phyloP scores from a whole-genome alignment of 768 basidiomycete genomes.

The Phylloporus scabripes region DNA sequence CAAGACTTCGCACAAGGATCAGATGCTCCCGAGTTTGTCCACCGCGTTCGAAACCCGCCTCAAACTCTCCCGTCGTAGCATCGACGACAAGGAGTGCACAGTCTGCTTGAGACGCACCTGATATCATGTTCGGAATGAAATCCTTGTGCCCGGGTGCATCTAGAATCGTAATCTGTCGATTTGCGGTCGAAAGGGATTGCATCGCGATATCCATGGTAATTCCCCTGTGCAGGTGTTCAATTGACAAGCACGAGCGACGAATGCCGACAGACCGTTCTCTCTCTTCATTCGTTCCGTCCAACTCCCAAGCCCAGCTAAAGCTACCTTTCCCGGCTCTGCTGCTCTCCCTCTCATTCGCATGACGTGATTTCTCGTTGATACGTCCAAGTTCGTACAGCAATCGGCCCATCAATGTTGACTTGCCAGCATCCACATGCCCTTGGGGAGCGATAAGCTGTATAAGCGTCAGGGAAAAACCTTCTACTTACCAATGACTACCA shows the following conservation, averaged over 20 bases:
- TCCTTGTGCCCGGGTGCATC: slow-evolving; percentile 98
- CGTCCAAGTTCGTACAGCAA: slow-evolving; percentile 88
- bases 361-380: slow-evolving; percentile 77
- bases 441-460: slow-evolving; percentile 10
- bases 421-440: slow-evolving; percentile 99
- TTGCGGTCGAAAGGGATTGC: slow-evolving; percentile 67
- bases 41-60: slow-evolving; percentile 89
- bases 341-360: slow-evolving; percentile 85
- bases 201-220: slow-evolving; percentile 97
- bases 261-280: slow-evolving; percentile 65
- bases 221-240: slow-evolving; percentile 50
- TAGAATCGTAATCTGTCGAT: slow-evolving; percentile 83
- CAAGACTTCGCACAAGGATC: slow-evolving; percentile 84
- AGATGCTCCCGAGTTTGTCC: slow-evolving; percentile 97
- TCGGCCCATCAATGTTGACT: slow-evolving; percentile 96
- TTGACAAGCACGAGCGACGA: slow-evolving; percentile 1
- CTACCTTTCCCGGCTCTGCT: slow-evolving; percentile 88
- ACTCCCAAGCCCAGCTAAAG: slow-evolving; percentile 97
- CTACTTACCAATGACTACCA: slow-evolving; percentile 84
- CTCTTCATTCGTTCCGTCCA: slow-evolving; percentile 92
- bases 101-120: slow-evolving; percentile 95
- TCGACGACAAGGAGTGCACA: slow-evolving; percentile 93
- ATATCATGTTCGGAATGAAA: slow-evolving; percentile 99
- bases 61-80: slow-evolving; percentile 86
- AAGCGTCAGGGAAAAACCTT: not conserved